These are phyloP conservation scores for Staphylotrichum tortipilum DNA, from an alignment of 495 filamentous ascomycete genomes.

Conservation along the genomic window DNA sequence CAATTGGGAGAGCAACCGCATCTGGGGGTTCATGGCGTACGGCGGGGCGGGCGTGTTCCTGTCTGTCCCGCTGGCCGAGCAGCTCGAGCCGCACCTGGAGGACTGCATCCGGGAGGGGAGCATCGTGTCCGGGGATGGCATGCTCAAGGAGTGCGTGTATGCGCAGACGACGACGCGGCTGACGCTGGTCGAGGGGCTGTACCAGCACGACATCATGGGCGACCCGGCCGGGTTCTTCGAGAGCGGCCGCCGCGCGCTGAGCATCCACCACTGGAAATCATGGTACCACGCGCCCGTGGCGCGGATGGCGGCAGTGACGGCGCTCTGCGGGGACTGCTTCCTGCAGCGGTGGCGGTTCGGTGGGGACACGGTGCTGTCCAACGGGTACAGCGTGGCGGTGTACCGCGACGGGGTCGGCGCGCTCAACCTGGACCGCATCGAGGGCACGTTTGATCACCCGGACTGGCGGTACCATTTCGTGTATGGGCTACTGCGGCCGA, in stretches of 20 bases:
- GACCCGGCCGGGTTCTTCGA: constrained; percentile 58
- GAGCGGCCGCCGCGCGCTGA: constrained; percentile 47
- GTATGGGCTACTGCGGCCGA: constrained; percentile 42
- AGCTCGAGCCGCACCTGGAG: constrained; percentile 45
- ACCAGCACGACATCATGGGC: constrained; percentile 54
- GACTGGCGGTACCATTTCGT: constrained; percentile 37
- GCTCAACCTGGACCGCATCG: constrained; percentile 47
- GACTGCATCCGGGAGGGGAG: constrained; percentile 45
- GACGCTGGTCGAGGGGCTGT: constrained; percentile 49
- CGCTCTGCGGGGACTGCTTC: constrained; percentile 53
- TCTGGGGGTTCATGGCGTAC: constrained; percentile 57
- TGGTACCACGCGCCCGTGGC: constrained; percentile 16
- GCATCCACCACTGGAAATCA: constrained; percentile 60
- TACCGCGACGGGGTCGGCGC: constrained; percentile 42
- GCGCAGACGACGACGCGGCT: constrained; percentile 46
- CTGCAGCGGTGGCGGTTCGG: constrained; percentile 55
- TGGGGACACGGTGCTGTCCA: constrained; percentile 49
- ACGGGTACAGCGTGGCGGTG: constrained; percentile 53
- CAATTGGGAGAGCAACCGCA: constrained; percentile 48
- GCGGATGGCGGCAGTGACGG: constrained; percentile 45
- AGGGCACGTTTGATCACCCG: constrained; percentile 49
- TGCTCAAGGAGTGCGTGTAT: constrained; percentile 55
- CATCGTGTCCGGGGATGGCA: constrained; percentile 49
- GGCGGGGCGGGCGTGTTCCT: constrained; percentile 64
- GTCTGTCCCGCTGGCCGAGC: constrained; percentile 47